These are phyloP conservation scores for Oleoguttula mirabilis DNA, from an alignment of 495 filamentous ascomycete genomes.

Conservation along the genomic window DNA sequence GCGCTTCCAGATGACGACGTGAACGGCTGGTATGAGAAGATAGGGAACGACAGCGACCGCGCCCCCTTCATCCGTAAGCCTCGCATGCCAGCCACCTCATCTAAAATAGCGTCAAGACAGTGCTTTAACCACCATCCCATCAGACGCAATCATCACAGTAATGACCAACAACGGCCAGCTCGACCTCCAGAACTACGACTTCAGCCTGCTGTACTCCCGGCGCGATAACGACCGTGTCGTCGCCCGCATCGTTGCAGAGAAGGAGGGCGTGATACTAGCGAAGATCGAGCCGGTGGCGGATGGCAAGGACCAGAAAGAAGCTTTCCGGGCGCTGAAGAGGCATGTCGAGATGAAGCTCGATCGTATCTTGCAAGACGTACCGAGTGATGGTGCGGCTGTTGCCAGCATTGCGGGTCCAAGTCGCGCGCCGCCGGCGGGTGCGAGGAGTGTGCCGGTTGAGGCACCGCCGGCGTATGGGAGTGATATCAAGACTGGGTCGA, in stretches of 20 bases:
- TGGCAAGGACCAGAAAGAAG: constrained; percentile 11
- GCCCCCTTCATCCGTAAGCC: too few relatives aligned
- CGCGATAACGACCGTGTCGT: constrained; percentile 8
- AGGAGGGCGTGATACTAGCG: constrained; percentile 10
- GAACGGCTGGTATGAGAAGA: too few relatives aligned
- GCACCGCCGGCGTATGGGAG: constrained; percentile 8
- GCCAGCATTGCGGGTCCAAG: neutral
- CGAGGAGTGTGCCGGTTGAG: neutral
- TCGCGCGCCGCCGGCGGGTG: neutral
- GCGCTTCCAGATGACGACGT: too few relatives aligned
- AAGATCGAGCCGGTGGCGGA: constrained; percentile 10
- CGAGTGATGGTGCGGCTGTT: neutral
- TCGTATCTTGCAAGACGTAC: constrained; percentile 7
- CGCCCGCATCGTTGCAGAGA: constrained; percentile 12
- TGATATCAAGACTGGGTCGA: too few relatives aligned
- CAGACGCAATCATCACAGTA: constrained; percentile 1
- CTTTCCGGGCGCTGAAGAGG: constrained; percentile 8
- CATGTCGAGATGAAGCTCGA: constrained; percentile 15
- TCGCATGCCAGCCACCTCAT: too few relatives aligned
- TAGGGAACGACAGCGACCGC: too few relatives aligned
- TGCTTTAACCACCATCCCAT: too few relatives aligned
- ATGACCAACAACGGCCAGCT: constrained; percentile 5
- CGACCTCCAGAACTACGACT: constrained; percentile 8
- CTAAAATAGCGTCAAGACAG: too few relatives aligned
- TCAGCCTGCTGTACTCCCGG: constrained; percentile 13